These are phyloP conservation scores for Durio zibethinus DNA, from an alignment of 345 rosid species.

Conservation along the genomic window DNA sequence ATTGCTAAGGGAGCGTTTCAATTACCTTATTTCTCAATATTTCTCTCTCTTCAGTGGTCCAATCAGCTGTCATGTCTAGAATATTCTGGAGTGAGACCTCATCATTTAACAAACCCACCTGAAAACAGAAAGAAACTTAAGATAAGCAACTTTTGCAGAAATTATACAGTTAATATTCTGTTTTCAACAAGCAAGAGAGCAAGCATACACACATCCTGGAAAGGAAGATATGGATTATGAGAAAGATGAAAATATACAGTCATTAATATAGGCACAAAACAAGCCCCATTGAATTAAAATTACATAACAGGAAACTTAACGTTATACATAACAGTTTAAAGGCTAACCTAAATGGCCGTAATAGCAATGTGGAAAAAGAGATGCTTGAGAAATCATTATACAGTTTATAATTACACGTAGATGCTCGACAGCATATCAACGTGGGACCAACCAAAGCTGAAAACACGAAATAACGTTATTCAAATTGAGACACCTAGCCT, in stretches of 20 bases:
- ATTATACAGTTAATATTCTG: neutral
- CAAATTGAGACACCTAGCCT: neutral
- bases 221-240: neutral
- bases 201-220: neutral
- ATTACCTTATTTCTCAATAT: constrained; percentile 84
- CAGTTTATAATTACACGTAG: neutral
- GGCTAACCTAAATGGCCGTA: neutral
- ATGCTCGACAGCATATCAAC: neutral
- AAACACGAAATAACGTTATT: neutral
- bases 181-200: constrained; percentile 7
- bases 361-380: neutral
- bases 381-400: neutral
- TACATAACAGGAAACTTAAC: neutral
- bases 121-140: constrained; percentile 23
- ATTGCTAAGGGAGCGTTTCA: neutral
- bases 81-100: constrained; percentile 73
- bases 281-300: neutral
- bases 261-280: neutral
- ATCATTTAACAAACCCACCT: constrained; percentile 93
- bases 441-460: neutral
- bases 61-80: constrained; percentile 81
- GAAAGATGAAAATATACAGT: neutral
- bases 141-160: constrained; percentile 12
- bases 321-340: too few species aligned
- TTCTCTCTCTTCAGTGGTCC: constrained; percentile 89